These are phyloP conservation scores for Exidia glandulosa DNA, from an alignment of 768 basidiomycete species.

Conservation along the genomic window DNA sequence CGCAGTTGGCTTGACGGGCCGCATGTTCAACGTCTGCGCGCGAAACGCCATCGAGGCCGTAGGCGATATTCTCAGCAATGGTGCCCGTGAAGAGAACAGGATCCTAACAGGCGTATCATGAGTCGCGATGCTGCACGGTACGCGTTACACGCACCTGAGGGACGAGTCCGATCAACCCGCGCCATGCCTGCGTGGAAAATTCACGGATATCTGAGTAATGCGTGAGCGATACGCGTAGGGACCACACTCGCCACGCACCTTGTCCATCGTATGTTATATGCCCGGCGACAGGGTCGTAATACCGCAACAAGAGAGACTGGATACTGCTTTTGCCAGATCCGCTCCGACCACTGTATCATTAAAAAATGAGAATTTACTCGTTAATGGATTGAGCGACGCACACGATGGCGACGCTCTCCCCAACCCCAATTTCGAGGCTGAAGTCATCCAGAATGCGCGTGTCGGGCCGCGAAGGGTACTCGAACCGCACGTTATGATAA, in stretches of 20 bases:
- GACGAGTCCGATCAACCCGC: conserved; percentile 82
- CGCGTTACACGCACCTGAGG: conserved; percentile 46
- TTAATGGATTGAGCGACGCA: conserved; percentile 29
- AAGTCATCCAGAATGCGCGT: conserved; percentile 76
- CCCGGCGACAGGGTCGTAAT: conserved; percentile 81
- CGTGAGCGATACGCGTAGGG: not conserved
- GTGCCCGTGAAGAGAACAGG: conserved; percentile 87
- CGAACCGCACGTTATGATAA: conserved; percentile 78
- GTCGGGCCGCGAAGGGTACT: conserved; percentile 79
- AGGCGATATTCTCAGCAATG: conserved; percentile 91
- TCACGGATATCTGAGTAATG: conserved; percentile 63
- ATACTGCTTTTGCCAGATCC: conserved; percentile 92
- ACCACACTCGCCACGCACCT: conserved; percentile 33
- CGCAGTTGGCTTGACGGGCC: conserved; percentile 86
- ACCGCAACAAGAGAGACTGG: conserved; percentile 75
- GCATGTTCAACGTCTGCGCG: conserved; percentile 79
- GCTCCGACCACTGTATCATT: conserved; percentile 60
- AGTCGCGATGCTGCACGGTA: not conserved
- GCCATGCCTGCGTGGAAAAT: conserved; percentile 79
- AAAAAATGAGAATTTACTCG: conserved; percentile 3
- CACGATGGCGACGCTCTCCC: conserved; percentile 88
- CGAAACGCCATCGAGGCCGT: conserved; percentile 64
- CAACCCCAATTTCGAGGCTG: conserved; percentile 66
- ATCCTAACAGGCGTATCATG: conserved; percentile 31
- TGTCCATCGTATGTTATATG: conserved; percentile 77